Percentiles rank a stretch among this genome's conserved stretches.
phyloP scores from a whole-genome alignment of 805 yeast genomes.

The Starmerella apis region DNA sequence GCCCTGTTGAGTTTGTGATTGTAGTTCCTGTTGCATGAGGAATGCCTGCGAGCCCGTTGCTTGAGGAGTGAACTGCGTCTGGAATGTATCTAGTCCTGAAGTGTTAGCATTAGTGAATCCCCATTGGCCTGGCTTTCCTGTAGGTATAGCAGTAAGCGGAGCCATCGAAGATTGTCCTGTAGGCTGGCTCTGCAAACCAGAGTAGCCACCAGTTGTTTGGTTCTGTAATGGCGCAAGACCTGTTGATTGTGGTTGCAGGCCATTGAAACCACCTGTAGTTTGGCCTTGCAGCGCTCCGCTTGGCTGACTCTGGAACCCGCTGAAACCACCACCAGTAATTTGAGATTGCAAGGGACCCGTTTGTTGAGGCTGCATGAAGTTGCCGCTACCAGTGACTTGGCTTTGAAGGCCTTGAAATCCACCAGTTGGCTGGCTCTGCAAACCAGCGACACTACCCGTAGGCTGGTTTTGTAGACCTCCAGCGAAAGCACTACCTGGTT shows the following conservation, averaged over 20 bases:
- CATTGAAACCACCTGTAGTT: slow-evolving; percentile 19
- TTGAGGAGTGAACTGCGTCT: slow-evolving; percentile 54
- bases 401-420: no score
- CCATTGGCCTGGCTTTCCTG: slow-evolving; percentile 72
- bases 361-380: slow-evolving; percentile 19
- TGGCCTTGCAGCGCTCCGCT: slow-evolving; percentile 28
- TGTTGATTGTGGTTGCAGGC: neutral
- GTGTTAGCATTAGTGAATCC: slow-evolving; percentile 64
- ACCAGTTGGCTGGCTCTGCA: slow-evolving; percentile 13
- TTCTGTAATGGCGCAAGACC: slow-evolving; percentile 13
- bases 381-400: neutral
- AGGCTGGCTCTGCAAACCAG: slow-evolving; percentile 31
- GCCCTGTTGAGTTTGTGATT: slow-evolving; percentile 22
- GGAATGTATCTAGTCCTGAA: slow-evolving; percentile 59
- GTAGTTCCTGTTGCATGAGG: slow-evolving; percentile 21
- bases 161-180: slow-evolving; percentile 22
- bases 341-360: slow-evolving; percentile 30
- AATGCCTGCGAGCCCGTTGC: slow-evolving; percentile 23
- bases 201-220: slow-evolving; percentile 36
- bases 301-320: slow-evolving; percentile 25
- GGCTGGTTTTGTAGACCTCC: slow-evolving; percentile 11
- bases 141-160: slow-evolving; percentile 34
- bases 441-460: slow-evolving; percentile 16
- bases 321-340: slow-evolving; percentile 32
- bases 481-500: slow-evolving; percentile 16